These are phyloP conservation scores for Centaurea solstitialis DNA, from an alignment of 129 eudicot species.

Conservation along the genomic window DNA sequence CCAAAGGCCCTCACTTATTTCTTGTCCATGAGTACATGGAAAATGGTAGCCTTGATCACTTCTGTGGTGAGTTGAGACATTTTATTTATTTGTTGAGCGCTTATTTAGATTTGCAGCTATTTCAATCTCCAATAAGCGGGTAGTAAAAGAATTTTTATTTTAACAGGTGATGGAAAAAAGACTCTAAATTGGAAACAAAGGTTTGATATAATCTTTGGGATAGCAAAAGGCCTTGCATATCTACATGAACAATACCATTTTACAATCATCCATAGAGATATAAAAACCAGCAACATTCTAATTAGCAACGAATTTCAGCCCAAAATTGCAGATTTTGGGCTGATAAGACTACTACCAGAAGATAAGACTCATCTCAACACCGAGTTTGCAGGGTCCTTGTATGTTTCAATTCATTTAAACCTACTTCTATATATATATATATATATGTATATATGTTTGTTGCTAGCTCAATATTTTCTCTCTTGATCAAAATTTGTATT, in stretches of 20 bases:
- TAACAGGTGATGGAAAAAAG: constrained; percentile 49
- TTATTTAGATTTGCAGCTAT: neutral
- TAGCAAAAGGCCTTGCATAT: constrained; percentile 76
- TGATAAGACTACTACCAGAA: constrained; percentile 66
- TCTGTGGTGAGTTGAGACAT: constrained; percentile 40
- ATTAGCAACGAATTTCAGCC: constrained; percentile 60
- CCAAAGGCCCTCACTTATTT: constrained; percentile 53
- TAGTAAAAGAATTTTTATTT: neutral
- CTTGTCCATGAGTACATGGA: constrained; percentile 75
- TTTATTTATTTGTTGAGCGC: neutral
- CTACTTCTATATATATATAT: no score
- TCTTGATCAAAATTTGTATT: neutral
- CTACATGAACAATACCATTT: constrained; percentile 78
- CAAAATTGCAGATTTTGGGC: constrained; percentile 74
- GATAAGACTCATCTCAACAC: constrained; percentile 71
- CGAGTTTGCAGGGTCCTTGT: constrained; percentile 61
- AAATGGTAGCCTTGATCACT: constrained; percentile 71
- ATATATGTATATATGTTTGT: no score
- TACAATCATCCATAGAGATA: constrained; percentile 70
- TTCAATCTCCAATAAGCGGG: neutral
- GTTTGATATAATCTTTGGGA: constrained; percentile 59
- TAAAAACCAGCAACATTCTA: constrained; percentile 69
- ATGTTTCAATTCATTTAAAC: no score
- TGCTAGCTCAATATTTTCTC: neutral
- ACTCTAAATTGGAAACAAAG: constrained; percentile 59